phyloP scores from a whole-genome alignment of 441 rosid genomes.

The Isatis lusitanica region DNA sequence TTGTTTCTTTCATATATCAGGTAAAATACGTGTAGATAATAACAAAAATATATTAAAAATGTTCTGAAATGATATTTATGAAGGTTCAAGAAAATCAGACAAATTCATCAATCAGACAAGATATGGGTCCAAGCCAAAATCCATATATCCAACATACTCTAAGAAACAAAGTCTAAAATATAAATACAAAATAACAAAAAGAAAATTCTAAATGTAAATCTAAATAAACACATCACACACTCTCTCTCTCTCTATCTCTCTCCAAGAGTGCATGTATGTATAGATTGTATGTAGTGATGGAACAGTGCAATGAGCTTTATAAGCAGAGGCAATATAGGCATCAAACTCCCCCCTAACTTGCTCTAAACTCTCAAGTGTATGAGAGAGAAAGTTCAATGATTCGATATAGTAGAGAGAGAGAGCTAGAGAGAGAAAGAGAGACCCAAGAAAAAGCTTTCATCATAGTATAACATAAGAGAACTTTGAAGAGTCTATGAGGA shows the following conservation, averaged over 20 bases:
- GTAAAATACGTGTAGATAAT: background rate
- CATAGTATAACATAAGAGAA: conserved; percentile 28
- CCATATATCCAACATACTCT: conserved; percentile 33
- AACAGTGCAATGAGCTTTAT: conserved; percentile 38
- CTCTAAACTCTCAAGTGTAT: conserved; percentile 29
- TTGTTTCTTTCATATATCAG: background rate
- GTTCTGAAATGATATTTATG: background rate
- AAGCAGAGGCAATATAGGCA: conserved; percentile 31
- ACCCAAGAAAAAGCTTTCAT: conserved; percentile 29
- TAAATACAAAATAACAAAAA: conserved; percentile 41
- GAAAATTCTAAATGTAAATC: conserved; percentile 35
- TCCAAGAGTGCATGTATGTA: conserved; percentile 20
- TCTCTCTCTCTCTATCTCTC: conserved; percentile 16
- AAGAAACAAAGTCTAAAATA: conserved; percentile 38
- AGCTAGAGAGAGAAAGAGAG: conserved; percentile 28
- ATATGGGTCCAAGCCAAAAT: conserved; percentile 36
- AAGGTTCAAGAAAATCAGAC: conserved; percentile 39
- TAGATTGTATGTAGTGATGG: conserved; percentile 33
- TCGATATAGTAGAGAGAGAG: conserved; percentile 24
- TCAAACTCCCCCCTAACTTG: conserved; percentile 27
- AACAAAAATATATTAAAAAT: background rate
- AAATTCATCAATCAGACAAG: conserved; percentile 39
- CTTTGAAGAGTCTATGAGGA: conserved; percentile 36
- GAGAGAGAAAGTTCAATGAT: conserved; percentile 29
- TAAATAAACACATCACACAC: background rate